Evolutionary conservation across 208 protist species (phyloP).

Genomic region (Acanthamoeba lenticulata): DNA sequence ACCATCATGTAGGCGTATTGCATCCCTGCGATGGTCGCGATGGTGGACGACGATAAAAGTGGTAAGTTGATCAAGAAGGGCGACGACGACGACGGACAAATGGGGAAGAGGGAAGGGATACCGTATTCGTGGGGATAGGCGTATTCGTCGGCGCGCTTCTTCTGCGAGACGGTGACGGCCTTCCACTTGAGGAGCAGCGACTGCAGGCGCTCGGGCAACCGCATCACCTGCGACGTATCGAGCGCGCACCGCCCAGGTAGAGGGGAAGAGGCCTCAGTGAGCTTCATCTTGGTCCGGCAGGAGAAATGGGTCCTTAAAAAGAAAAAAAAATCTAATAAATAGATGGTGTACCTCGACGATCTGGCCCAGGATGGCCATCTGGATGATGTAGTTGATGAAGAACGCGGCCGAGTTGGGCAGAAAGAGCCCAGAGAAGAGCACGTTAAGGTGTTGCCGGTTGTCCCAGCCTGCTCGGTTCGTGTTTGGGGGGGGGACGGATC

Average conservation of each 20-base stretch:
- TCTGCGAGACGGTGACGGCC: slow-evolving; percentile 38
- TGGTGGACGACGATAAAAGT: too few species aligned
- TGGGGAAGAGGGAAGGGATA: too few species aligned
- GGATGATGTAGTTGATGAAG: slow-evolving; percentile 68
- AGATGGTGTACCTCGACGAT: slow-evolving; percentile 51
- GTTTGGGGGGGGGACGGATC: background rate
- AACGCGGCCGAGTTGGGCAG: slow-evolving; percentile 59
- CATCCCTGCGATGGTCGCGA: background rate
- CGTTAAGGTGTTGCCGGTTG: slow-evolving; percentile 13
- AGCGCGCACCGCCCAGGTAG: background rate
- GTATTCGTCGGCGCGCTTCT: slow-evolving; percentile 33
- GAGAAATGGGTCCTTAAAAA: too few species aligned
- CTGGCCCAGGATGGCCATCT: slow-evolving; percentile 44
- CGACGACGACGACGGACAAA: too few species aligned
- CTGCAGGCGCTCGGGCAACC: slow-evolving; percentile 55
- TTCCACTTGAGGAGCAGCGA: slow-evolving; percentile 49
- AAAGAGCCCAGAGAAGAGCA: slow-evolving; percentile 41
- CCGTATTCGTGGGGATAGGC: slow-evolving; percentile 67
- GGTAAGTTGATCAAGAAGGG: too few species aligned
- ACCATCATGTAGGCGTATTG: slow-evolving; percentile 67
- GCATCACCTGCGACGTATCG: slow-evolving; percentile 18
- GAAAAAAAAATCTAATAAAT: background rate
- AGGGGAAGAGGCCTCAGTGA: too few species aligned
- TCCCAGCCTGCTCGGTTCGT: slow-evolving; percentile 41
- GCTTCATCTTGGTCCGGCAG: too few species aligned